Base-by-base conservation (phyloP, 1,139 yeast genomes). In the Candida smagusa region DNA sequence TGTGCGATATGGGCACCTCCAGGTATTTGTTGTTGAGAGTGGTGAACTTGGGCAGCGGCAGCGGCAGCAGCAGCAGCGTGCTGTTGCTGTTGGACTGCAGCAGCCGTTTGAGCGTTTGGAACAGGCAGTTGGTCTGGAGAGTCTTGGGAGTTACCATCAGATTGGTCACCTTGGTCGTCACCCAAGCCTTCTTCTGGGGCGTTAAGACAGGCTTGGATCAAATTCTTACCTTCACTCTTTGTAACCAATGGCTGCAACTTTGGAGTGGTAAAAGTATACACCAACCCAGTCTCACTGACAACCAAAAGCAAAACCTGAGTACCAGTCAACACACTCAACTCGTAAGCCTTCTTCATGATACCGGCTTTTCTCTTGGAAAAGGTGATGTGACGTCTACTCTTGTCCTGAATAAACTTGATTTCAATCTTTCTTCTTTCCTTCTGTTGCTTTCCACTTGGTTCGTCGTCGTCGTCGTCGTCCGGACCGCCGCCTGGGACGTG, bases 361-460 rank as follows among this genome's bases (percentile, higher is more conserved):
- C 98, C 98, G 31, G 97, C 97, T 66, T 92, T 90, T 65, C 98
- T 85, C 70, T 92, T 92, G 38, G 96, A 87, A 56, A 92, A 92
- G 22, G 98, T 92, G 52, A 92, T 92, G 65, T 92, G 98, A 58
- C 98, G 88, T 63, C 97, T 82, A 24, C 96, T 87, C 68, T 92
- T 92, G 65, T 92, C 97, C 65, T 90, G 96, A 56, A 92, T 92
- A 58, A 92, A 92, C 70, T 89, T 88, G 63, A 92, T 92, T 64
- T 92, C 97, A 58, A 92, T 92, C 67, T 92, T 92, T 68, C 97
- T 84, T 66, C 97, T 79, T 65, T 92, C 97, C 58, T 89, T 79
- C 47, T 61, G 78, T 42, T 65, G 71, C 55, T 75, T 75, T 30
- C 75, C 76, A 21, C 58, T 50, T 7, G 77, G 68, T 40, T 77